phyloP scores from a whole-genome alignment of 2,329 filamentous ascomycete species.

The Aureobasidium melanogenum region DNA sequence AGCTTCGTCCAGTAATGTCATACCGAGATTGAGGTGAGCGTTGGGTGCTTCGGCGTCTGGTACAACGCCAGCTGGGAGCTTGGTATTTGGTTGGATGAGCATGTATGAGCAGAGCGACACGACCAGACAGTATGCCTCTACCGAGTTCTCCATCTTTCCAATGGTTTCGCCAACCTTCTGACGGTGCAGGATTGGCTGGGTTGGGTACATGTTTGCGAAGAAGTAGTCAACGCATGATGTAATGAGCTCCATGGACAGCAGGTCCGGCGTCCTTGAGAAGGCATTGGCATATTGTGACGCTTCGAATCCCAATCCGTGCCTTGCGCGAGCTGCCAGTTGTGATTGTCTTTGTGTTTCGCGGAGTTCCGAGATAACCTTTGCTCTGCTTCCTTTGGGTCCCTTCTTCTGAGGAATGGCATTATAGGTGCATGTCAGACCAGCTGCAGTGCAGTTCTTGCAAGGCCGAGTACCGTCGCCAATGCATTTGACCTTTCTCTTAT shows the following conservation, averaged over 20 bases:
- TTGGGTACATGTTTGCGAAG: constrained; percentile 55
- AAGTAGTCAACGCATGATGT: constrained; percentile 51
- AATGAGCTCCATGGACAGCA: constrained; percentile 43
- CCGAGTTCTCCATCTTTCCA: constrained; percentile 40
- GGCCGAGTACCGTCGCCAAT: constrained; percentile 42
- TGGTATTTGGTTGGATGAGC: constrained; percentile 41
- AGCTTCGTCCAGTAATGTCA: constrained; percentile 50
- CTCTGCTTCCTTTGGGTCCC: constrained; percentile 53
- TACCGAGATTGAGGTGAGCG: constrained; percentile 38
- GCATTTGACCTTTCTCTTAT: constrained; percentile 42
- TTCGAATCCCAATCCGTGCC: constrained; percentile 29
- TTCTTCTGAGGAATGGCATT: constrained; percentile 57
- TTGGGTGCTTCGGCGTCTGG: constrained; percentile 42
- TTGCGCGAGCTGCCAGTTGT: constrained; percentile 32
- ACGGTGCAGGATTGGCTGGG: constrained; percentile 51
- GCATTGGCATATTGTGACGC: constrained; percentile 32
- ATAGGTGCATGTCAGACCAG: constrained; percentile 53
- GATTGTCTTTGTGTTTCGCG: constrained; percentile 42
- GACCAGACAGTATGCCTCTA: constrained; percentile 51
- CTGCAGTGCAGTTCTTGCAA: constrained; percentile 53
- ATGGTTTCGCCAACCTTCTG: constrained; percentile 44
- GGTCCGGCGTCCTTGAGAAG: constrained; percentile 38
- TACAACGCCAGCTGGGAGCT: constrained; percentile 27
- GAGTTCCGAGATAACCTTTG: constrained; percentile 55
- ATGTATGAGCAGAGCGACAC: constrained; percentile 43